Percentiles rank a stretch among this genome's conserved stretches.
These are phyloP conservation scores for Setaria viridis DNA, from an alignment of 202 grass and related monocot genomes.

Conservation along the genomic window DNA sequence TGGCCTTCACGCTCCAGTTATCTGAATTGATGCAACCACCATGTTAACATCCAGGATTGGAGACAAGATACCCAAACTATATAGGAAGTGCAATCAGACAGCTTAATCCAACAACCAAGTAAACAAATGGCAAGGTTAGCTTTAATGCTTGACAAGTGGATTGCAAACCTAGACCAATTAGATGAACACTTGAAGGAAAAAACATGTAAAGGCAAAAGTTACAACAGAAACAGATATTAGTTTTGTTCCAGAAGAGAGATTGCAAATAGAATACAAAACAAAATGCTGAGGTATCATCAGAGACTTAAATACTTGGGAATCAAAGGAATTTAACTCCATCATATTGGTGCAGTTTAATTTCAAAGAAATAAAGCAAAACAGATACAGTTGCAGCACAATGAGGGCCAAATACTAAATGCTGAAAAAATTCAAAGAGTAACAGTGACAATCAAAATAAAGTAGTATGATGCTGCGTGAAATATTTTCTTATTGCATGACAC, in stretches of 20 bases:
- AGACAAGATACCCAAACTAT: too few relatives aligned
- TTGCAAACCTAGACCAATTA: too few relatives aligned
- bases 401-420: neutral
- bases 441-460: neutral
- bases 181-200: too few relatives aligned
- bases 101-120: neutral
- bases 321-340: conserved; percentile 16
- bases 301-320: conserved; percentile 50
- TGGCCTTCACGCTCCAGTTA: conserved; percentile 94
- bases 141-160: too few relatives aligned
- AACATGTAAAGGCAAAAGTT: neutral
- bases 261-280: neutral
- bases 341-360: conserved; percentile 60
- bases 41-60: neutral
- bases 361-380: neutral
- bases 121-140: neutral
- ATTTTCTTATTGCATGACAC: conserved; percentile 41
- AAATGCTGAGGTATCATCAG: conserved; percentile 25
- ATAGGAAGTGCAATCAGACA: neutral
- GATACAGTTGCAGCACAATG: neutral
- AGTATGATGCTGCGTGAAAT: neutral
- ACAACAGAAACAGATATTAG: neutral
- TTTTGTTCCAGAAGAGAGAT: neutral
- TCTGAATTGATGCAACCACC: conserved; percentile 26
- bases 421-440: neutral